These are phyloP conservation scores for Huiozyma sinensis DNA, from an alignment of 805 yeast genomes.

Conservation along the genomic window DNA sequence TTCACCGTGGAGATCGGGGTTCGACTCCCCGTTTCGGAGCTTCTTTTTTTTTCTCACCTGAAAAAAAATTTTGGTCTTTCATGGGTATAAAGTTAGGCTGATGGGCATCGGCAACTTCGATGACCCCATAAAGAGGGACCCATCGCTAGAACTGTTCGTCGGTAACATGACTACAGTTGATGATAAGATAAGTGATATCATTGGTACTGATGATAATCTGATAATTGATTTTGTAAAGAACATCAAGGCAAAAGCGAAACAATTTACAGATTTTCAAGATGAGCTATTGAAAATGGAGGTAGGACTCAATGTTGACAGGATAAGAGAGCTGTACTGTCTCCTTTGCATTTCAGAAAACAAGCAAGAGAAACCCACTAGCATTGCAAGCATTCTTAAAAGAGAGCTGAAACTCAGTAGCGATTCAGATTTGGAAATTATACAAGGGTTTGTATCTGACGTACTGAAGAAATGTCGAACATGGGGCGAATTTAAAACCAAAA, in stretches of 20 bases:
- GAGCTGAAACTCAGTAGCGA: slow-evolving; percentile 6
- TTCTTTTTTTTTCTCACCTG: slow-evolving; percentile 1
- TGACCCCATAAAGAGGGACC: too few species aligned
- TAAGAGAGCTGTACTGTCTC: slow-evolving; percentile 6
- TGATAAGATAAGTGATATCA: not conserved
- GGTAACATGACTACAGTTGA: not conserved
- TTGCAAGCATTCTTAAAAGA: slow-evolving; percentile 7
- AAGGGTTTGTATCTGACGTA: slow-evolving; percentile 15
- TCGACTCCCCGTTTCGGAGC: slow-evolving; percentile 16
- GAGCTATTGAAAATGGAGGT: slow-evolving; percentile 36
- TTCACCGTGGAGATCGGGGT: slow-evolving; percentile 13
- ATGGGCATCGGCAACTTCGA: too few species aligned
- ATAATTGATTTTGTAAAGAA: not conserved
- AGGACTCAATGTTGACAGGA: slow-evolving; percentile 20
- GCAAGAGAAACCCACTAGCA: not conserved
- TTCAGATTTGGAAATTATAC: slow-evolving; percentile 13
- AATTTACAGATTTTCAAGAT: slow-evolving; percentile 27
- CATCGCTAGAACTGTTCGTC: too few species aligned
- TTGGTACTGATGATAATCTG: not conserved
- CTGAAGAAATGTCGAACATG: slow-evolving; percentile 7
- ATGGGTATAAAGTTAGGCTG: too few species aligned
- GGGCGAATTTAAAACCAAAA: slow-evolving; percentile 6
- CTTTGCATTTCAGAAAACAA: slow-evolving; percentile 2
- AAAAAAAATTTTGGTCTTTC: not conserved
- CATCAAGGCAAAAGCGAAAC: slow-evolving; percentile 22